Base-by-base conservation (phyloP, 495 filamentous ascomycete genomes). In the Articulospora tetracladia region DNA sequence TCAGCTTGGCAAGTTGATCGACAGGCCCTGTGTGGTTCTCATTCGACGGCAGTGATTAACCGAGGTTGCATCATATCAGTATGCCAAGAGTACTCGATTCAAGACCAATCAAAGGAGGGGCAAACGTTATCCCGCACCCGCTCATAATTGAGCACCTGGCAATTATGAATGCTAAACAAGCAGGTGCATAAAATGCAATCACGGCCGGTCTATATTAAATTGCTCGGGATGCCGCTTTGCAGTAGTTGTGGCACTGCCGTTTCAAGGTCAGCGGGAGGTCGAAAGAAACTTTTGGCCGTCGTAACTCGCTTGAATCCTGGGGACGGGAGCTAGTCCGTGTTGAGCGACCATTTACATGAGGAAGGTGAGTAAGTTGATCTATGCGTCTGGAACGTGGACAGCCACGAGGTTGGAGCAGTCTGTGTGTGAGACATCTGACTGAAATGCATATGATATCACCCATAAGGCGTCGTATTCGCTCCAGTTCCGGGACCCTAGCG, bases 1-100 rank as follows among this genome's bases (percentile, higher is more conserved):
- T 30, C 19, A 23, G 23, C 54, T 57, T 57, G 36, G 54, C 39
- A 57, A 15, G 25, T 0, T 20, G 54, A 57, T 57, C 36, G 56
- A 39, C 56, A 50, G 26, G 28, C 28, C 47, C 44, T 58, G 44
- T 41, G 32, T 52, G 47, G 47, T 24, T 52, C 11, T 44, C 11
- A 44, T 19, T 44, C 39, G 39, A 19, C 39, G n/a, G 39, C 39
- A n/a, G 10, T 44, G 39, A 7, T 44, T 34, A 44, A 44, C 39
- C 39, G 39, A 44, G 39, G 39, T 19, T 12, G 11, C 39, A 11
- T 44, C 39, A 44, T 44, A 44, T 44, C 39, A 19, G 39, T 44
- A 19, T n/a, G 39, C 39, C 39, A 44, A 44, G 39, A 44, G 17
- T 3, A 44, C 39, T 44, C n/a, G 39, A 4, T 32, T 13, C n/a